Conservation (phyloP, 2,329 filamentous ascomycete species). For the Aspergillus pseudoviridinutans region DNA sequence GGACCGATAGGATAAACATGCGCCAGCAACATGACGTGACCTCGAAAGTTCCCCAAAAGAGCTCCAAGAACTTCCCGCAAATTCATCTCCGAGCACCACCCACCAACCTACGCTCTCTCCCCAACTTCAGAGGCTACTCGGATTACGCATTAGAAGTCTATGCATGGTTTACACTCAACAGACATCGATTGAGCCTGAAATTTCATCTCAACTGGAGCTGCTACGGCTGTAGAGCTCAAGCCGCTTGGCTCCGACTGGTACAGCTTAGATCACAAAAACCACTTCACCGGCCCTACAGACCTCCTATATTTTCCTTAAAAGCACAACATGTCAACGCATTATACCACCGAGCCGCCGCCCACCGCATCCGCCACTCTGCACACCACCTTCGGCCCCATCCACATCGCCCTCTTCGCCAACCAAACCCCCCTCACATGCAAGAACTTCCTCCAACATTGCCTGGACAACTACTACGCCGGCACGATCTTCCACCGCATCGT, state of each 20-base stretch:
- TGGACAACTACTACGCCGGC: constrained; percentile 92
- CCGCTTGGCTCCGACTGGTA: neutral
- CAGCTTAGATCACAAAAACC: neutral
- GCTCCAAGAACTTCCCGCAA: constrained; percentile 15
- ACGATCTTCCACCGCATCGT: constrained; percentile 93
- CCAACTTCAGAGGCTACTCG: neutral
- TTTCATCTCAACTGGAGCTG: neutral
- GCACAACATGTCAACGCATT: constrained; percentile 72
- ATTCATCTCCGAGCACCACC: constrained; percentile 1
- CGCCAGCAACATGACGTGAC: constrained; percentile 16
- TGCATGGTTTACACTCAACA: neutral
- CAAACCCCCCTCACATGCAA: constrained; percentile 87
- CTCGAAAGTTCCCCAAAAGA: constrained; percentile 10
- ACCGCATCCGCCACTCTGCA: constrained; percentile 88
- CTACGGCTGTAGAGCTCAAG: neutral
- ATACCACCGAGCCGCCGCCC: constrained; percentile 91
- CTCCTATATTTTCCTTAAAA: neutral
- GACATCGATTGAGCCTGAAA: neutral
- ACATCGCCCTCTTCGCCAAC: constrained; percentile 90
- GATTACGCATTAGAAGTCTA: neutral
- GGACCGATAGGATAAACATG: neutral
- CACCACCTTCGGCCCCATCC: constrained; percentile 84
- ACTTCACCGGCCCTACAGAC: neutral
- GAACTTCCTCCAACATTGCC: constrained; percentile 91
- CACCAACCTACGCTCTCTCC: neutral